Percentiles rank a stretch among this genome's conserved stretches.
These are phyloP conservation scores for Penicillium brevicompactum DNA, from an alignment of 2,329 filamentous ascomycete genomes.

Conservation along the genomic window DNA sequence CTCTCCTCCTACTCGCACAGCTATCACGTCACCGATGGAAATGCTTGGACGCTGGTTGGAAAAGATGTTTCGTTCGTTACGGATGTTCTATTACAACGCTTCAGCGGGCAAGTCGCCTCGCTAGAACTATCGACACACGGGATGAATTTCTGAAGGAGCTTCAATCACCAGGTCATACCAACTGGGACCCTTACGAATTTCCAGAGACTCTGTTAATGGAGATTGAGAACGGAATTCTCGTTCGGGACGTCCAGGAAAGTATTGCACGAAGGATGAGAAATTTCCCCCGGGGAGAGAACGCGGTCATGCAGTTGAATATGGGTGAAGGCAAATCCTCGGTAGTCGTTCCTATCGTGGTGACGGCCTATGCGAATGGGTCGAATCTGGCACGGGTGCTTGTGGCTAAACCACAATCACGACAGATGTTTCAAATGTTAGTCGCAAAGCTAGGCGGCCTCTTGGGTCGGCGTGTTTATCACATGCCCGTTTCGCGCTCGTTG, in stretches of 20 bases:
- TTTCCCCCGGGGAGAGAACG: constrained; percentile 46
- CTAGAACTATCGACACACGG: constrained; percentile 8
- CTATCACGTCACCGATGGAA: constrained; percentile 18
- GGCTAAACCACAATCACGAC: constrained; percentile 60
- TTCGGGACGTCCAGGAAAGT: constrained; percentile 61
- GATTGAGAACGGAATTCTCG: constrained; percentile 63
- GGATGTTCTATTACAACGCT: constrained; percentile 30
- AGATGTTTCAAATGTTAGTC: constrained; percentile 55
- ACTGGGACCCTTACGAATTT: constrained; percentile 55
- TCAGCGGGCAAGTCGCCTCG: constrained; percentile 33
- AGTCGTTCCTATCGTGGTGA: constrained; percentile 66
- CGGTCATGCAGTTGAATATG: constrained; percentile 70
- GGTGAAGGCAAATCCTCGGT: constrained; percentile 71
- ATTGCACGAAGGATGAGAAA: constrained; percentile 60
- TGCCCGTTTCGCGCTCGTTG: constrained; percentile 54
- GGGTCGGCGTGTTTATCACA: constrained; percentile 46
- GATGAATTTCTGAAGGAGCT: constrained; percentile 38
- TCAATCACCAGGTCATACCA: constrained; percentile 55
- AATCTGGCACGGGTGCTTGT: constrained; percentile 62
- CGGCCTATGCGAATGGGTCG: constrained; percentile 52
- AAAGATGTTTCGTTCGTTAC: constrained; percentile 23
- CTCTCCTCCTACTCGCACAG: constrained; percentile 25
- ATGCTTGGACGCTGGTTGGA: not conserved
- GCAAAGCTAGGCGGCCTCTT: constrained; percentile 49
- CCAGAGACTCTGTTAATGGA: constrained; percentile 68